Conservation (phyloP, 164 flowering plant genomes). For the Vitis riparia region DNA sequence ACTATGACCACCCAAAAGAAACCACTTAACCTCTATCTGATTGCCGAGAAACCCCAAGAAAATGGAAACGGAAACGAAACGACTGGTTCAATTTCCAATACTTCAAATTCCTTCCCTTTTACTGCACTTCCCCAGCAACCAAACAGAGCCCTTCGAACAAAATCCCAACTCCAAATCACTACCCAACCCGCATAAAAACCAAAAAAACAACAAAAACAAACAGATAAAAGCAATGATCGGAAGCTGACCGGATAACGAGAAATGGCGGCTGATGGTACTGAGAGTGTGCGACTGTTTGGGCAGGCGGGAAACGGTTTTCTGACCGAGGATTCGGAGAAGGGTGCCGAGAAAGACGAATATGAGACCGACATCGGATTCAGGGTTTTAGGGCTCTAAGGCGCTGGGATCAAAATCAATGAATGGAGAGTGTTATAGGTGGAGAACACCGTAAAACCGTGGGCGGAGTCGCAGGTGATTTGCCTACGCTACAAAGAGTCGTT, state of each 20-base stretch:
- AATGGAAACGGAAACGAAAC: too few species aligned
- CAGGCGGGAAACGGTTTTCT: neutral
- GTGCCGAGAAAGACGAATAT: neutral
- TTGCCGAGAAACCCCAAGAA: too few species aligned
- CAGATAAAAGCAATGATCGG: neutral
- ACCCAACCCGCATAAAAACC: neutral
- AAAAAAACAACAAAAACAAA: constrained; percentile 1
- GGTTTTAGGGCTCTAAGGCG: neutral
- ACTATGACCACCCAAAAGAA: too few species aligned
- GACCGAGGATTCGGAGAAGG: constrained; percentile 7
- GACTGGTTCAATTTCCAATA: neutral
- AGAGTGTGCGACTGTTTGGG: constrained; percentile 1
- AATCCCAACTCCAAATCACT: neutral
- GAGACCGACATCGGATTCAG: constrained; percentile 6
- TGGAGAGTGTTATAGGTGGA: neutral
- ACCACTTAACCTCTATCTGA: too few species aligned
- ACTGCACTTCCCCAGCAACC: neutral
- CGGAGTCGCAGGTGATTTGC: too few species aligned
- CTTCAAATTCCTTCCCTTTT: neutral
- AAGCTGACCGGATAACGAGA: neutral
- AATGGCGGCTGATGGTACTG: neutral
- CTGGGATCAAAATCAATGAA: neutral
- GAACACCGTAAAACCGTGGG: too few species aligned
- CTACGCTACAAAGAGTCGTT: too few species aligned
- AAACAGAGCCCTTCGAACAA: neutral